phyloP scores from a whole-genome alignment of 306 rosid genomes.

The Boehmeria nivea region DNA sequence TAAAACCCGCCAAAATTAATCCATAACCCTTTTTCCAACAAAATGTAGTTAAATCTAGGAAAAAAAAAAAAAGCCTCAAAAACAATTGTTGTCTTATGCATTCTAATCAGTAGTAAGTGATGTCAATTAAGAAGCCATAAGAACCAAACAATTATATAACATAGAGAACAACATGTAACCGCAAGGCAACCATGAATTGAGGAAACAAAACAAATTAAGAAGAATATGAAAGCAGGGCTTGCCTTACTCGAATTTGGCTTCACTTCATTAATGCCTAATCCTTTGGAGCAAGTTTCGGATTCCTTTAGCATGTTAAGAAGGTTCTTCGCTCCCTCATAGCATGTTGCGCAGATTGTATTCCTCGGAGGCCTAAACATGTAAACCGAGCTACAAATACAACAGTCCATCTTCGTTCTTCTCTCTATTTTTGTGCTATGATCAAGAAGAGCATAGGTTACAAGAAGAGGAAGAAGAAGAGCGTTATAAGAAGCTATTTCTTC shows the following conservation, averaged over 20 bases:
- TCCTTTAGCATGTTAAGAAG: conserved; percentile 43
- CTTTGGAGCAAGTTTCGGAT: conserved; percentile 19
- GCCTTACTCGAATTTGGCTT: conserved; percentile 56
- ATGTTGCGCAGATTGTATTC: conserved; percentile 65
- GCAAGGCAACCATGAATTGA: too few species aligned
- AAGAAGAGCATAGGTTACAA: not conserved
- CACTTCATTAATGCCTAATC: conserved; percentile 4
- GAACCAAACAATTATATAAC: too few species aligned
- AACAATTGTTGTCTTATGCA: too few species aligned
- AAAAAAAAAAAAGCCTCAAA: too few species aligned
- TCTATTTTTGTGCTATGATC: not conserved
- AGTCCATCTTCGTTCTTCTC: conserved; percentile 47
- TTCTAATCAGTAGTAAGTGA: too few species aligned
- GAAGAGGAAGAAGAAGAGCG: conserved; percentile 1
- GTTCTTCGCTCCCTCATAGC: conserved; percentile 73
- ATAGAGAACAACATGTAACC: too few species aligned
- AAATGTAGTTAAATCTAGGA: too few species aligned
- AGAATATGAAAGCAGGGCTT: conserved; percentile 47
- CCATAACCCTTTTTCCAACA: too few species aligned
- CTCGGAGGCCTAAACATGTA: conserved; percentile 72
- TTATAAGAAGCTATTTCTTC: conserved; percentile 1
- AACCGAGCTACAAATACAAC: conserved; percentile 66
- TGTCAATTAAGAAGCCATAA: too few species aligned
- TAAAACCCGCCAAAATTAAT: too few species aligned
- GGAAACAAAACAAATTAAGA: too few species aligned